Conservation (phyloP, 495 filamentous ascomycete species). For the Bacidia gigantensis region DNA sequence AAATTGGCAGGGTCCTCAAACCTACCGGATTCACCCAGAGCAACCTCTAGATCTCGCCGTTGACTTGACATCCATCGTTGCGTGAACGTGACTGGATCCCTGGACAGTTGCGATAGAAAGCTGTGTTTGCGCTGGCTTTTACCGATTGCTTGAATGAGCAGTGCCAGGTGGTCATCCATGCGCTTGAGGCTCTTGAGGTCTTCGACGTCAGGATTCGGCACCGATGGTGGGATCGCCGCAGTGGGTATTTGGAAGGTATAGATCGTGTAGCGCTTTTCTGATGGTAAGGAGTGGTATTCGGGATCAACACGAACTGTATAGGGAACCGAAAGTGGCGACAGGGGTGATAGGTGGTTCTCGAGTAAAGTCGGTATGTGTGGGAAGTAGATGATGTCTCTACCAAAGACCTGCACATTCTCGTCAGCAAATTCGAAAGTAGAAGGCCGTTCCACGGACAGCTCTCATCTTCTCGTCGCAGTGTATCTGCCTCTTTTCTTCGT, state of each 20-base stretch:
- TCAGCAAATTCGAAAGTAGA: slow-evolving; percentile 17
- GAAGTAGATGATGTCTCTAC: slow-evolving; percentile 67
- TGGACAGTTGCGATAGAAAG: slow-evolving; percentile 61
- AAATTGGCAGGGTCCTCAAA: slow-evolving; percentile 40
- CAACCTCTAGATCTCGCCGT: slow-evolving; percentile 77
- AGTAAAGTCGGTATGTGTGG: slow-evolving; percentile 73
- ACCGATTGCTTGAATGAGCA: slow-evolving; percentile 61
- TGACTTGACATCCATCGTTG: slow-evolving; percentile 76
- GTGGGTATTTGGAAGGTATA: slow-evolving; percentile 64
- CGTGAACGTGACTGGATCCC: slow-evolving; percentile 72
- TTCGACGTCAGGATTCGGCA: slow-evolving; percentile 36
- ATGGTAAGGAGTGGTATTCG: slow-evolving; percentile 50
- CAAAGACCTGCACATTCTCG: slow-evolving; percentile 48
- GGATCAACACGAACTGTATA: slow-evolving; percentile 94
- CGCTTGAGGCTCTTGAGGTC: slow-evolving; percentile 54
- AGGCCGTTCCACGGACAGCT: slow-evolving; percentile 39
- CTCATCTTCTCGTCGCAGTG: slow-evolving; percentile 72
- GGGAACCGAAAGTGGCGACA: slow-evolving; percentile 69
- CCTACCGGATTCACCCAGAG: slow-evolving; percentile 65
- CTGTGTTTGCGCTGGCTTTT: slow-evolving; percentile 72
- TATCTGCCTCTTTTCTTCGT: slow-evolving; percentile 83
- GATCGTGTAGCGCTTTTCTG: slow-evolving; percentile 50
- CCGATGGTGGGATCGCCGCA: slow-evolving; percentile 49
- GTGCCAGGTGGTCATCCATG: slow-evolving; percentile 72
- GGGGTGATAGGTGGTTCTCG: slow-evolving; percentile 55